A percentile compares a stretch with the other conserved stretches of the same genome.
Evolutionary conservation across 2,329 filamentous ascomycete species (phyloP).

Genomic region (Venturia asperata): DNA sequence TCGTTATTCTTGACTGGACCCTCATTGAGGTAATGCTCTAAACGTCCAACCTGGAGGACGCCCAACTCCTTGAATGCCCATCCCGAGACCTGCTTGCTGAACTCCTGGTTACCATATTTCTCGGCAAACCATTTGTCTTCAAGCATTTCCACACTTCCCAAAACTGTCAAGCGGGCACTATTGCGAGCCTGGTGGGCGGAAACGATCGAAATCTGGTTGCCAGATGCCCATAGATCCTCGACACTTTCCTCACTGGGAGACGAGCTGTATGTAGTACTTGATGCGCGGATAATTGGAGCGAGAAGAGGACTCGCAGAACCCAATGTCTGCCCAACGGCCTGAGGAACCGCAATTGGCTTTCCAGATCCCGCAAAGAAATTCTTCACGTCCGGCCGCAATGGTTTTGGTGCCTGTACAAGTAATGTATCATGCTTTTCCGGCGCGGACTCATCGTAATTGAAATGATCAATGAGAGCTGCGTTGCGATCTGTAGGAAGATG

Average conservation of each 20-base stretch:
- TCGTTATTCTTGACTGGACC: constrained; percentile 40
- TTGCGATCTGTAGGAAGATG: constrained; percentile 78
- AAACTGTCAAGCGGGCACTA: constrained; percentile 77
- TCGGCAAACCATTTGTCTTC: constrained; percentile 84
- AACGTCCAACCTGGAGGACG: constrained; percentile 73
- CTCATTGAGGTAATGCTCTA: constrained; percentile 65
- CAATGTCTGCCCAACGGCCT: constrained; percentile 71
- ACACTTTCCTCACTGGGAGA: constrained; percentile 75
- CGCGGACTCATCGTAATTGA: constrained; percentile 76
- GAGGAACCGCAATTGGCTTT: constrained; percentile 71
- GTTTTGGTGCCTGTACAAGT: constrained; percentile 61
- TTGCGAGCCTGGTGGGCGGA: constrained; percentile 86
- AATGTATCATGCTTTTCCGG: constrained; percentile 88
- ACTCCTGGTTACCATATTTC: constrained; percentile 72
- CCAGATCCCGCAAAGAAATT: constrained; percentile 58
- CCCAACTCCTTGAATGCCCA: constrained; percentile 96
- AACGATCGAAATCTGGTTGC: constrained; percentile 76
- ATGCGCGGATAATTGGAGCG: constrained; percentile 73
- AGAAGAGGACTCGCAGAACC: constrained; percentile 69
- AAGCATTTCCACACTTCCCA: constrained; percentile 81
- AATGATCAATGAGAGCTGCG: constrained; percentile 85
- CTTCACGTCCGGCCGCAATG: constrained; percentile 61
- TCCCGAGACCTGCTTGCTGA: constrained; percentile 76
- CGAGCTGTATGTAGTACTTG: constrained; percentile 83
- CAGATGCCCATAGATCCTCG: constrained; percentile 79